A percentile compares a stretch with the other conserved stretches of the same genome.
Conservation (phyloP, 768 basidiomycete genomes). For the Cystofilobasidium macerans region DNA sequence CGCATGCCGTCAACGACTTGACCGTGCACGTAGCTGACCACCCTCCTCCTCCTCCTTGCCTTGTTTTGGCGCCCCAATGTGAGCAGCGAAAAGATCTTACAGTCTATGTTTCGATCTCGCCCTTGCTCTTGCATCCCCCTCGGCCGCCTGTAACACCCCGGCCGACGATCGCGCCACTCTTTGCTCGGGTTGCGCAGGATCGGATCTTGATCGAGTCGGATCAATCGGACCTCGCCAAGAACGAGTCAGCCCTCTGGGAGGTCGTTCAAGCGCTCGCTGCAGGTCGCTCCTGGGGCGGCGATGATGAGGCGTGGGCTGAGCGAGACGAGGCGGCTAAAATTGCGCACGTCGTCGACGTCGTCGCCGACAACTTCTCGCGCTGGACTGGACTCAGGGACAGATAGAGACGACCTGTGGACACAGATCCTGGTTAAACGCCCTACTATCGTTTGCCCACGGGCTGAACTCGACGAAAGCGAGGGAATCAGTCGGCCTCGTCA, state of each 20-base stretch:
- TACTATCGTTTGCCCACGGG: no score
- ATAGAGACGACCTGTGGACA: no score
- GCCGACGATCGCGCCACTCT: constrained; percentile 52
- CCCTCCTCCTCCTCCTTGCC: not conserved
- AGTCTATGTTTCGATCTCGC: constrained; percentile 72
- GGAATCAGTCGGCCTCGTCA: no score
- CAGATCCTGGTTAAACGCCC: no score
- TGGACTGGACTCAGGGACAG: no score
- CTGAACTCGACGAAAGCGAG: no score
- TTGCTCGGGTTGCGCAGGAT: constrained; percentile 51
- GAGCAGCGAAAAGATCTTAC: constrained; percentile 59
- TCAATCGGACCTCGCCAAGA: constrained; percentile 54
- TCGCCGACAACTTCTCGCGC: not conserved
- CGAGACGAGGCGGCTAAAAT: not conserved
- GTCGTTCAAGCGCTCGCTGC: constrained; percentile 62
- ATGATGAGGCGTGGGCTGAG: not conserved
- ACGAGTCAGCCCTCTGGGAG: constrained; percentile 58
- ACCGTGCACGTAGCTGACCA: no score
- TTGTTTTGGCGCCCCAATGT: not conserved
- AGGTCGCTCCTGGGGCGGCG: constrained; percentile 55
- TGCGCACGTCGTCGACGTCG: not conserved
- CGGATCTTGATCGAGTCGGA: constrained; percentile 82
- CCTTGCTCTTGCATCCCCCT: constrained; percentile 4
- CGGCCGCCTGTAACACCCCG: constrained; percentile 58
- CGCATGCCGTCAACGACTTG: not conserved